Evolutionary conservation across 1,284 basidiomycete species (phyloP), one percentile per base, ranked within the genome.

Genomic region (Athelia psychrophila): DNA sequence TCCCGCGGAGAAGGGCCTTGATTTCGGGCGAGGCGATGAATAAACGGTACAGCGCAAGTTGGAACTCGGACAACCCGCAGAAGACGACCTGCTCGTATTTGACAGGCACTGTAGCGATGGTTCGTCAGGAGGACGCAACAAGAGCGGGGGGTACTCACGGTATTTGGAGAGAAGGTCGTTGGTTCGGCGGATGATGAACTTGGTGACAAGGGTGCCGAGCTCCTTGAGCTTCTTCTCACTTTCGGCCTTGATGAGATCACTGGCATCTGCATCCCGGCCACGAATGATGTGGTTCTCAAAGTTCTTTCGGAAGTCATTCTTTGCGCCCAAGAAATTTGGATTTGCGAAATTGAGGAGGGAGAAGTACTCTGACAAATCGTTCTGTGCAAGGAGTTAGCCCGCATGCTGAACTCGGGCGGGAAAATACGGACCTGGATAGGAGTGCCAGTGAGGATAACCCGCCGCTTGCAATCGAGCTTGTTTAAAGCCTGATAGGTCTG

Each of bases 61-160:
- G 96, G 63, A 99, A 89, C 2, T 88, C 78, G 1, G 94, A 95
- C 15, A 95, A 83, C 46, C 84, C 80, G 69, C 96, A 98, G 72
- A 99, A 99, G 1, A 99, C 97, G 58, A 99, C 97, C 57, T 98
- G 95, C 70, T 99, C 96, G 74, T 99, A 98, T 69, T 99, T 99
- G 74, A 99, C 93, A 3, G 96, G 96, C 42, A 99, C 95, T 97
- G 59, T 3, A 50, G 9, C 22, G 47, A 24, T 20, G 51, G 25
- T 62, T 44, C 49, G 51, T 47, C n/a, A 33, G 42, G 58, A 50
- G 35, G 38, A 47, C 16, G 24, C 18, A 44, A 46, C 38, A 20
- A 44, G 48, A 47, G 42, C 51, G 40, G 18, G 48, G 30, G 33
- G 13, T 19, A 83, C 93, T 58, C 56, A 95, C 95, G 69, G 64